phyloP scores from a whole-genome alignment of 73 alveolate species.

The Paramecium caudatum region DNA sequence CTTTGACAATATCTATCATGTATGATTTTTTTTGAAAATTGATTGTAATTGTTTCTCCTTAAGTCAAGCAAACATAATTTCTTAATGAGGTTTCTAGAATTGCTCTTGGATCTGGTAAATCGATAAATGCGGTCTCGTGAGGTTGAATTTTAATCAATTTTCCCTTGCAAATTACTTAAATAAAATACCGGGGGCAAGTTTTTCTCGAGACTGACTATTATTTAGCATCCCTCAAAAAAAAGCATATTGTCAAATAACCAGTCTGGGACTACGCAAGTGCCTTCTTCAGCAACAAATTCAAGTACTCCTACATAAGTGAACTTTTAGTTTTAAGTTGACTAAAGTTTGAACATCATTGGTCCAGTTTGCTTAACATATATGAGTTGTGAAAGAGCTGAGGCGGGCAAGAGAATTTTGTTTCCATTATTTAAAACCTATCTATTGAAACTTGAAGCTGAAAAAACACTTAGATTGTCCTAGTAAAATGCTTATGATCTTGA shows the following conservation, averaged over 20 bases:
- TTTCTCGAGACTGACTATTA: constrained; percentile 83
- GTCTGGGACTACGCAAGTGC: constrained; percentile 90
- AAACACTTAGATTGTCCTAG: constrained; percentile 54
- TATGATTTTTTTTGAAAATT: constrained; percentile 85
- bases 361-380: constrained; percentile 40
- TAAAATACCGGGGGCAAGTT: constrained; percentile 73
- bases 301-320: constrained; percentile 95
- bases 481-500: no score
- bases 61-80: constrained; percentile 91
- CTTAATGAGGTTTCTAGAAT: constrained; percentile 94
- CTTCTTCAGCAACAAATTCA: constrained; percentile 97
- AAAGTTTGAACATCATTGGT: constrained; percentile 70
- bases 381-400: constrained; percentile 62
- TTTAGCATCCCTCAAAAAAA: constrained; percentile 87
- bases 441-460: constrained; percentile 46
- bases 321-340: constrained; percentile 25
- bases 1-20: constrained; percentile 91
- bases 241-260: constrained; percentile 94
- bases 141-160: constrained; percentile 92
- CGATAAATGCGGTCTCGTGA: constrained; percentile 95
- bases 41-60: constrained; percentile 96
- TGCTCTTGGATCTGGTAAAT: constrained; percentile 96
- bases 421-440: constrained; percentile 70
- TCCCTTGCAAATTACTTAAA: constrained; percentile 77
- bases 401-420: constrained; percentile 71